These are phyloP conservation scores for Psilocybe cubensis DNA, from an alignment of 768 basidiomycete genomes.

Conservation along the genomic window DNA sequence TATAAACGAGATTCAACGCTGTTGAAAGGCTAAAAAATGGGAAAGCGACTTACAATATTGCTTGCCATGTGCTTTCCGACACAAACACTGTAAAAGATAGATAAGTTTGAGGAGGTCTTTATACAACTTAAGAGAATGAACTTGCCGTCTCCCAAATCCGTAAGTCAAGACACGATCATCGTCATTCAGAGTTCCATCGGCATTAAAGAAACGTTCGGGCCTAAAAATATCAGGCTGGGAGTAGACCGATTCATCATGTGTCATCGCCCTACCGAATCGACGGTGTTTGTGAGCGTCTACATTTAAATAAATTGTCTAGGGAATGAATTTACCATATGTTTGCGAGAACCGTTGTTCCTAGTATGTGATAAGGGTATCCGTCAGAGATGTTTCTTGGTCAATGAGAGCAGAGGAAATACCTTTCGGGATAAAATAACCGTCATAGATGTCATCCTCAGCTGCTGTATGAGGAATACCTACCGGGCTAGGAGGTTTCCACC, in stretches of 20 bases:
- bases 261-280: conserved; percentile 32
- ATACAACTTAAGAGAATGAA: not conserved
- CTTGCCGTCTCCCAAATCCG: conserved; percentile 42
- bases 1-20: no score
- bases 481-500: conserved; percentile 13
- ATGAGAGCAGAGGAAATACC: conserved; percentile 6
- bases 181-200: conserved; percentile 39
- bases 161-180: conserved; percentile 38
- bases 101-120: no score
- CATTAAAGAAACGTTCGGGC: conserved; percentile 46
- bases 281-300: no score
- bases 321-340: conserved; percentile 35
- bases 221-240: conserved; percentile 37
- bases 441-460: conserved; percentile 24
- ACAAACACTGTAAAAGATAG: conserved; percentile 25
- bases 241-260: conserved; percentile 32
- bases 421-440: conserved; percentile 29
- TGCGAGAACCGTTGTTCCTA: conserved; percentile 29
- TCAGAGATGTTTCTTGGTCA: conserved; percentile 6
- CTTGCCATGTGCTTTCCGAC: conserved; percentile 26
- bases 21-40: no score
- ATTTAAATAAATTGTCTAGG: no score
- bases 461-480: conserved; percentile 25
- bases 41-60: conserved; percentile 8
- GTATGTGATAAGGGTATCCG: not conserved